Conservation (phyloP, 2,329 filamentous ascomycete species). For the Neopestalotiopsis clavispora region DNA sequence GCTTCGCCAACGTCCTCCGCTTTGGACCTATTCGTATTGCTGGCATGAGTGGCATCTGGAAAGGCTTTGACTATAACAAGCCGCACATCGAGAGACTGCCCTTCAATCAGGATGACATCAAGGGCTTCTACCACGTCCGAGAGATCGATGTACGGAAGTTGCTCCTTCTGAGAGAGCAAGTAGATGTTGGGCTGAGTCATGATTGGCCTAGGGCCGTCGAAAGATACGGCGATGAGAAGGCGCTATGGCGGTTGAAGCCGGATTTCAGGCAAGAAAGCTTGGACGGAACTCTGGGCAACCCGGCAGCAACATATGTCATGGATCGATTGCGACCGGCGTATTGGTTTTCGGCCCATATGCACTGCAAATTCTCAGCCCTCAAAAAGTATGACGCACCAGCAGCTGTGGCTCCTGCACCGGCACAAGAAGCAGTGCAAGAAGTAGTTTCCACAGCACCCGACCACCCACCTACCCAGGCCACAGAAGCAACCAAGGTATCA, state of each 20-base stretch:
- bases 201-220: constrained; percentile 93
- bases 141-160: constrained; percentile 92
- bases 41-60: constrained; percentile 93
- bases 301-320: constrained; percentile 80
- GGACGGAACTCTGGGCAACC: constrained; percentile 77
- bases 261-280: constrained; percentile 77
- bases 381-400: constrained; percentile 52
- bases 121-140: constrained; percentile 85
- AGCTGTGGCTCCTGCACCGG: neutral
- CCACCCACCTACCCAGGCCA: constrained; percentile 16
- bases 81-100: constrained; percentile 85
- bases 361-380: constrained; percentile 82
- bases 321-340: constrained; percentile 80
- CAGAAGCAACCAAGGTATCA: constrained; percentile 9
- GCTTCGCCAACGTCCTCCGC: constrained; percentile 86
- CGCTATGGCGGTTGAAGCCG: constrained; percentile 75
- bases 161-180: constrained; percentile 80
- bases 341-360: constrained; percentile 95
- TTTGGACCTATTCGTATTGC: constrained; percentile 87
- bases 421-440: neutral
- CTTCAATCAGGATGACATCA: constrained; percentile 77
- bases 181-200: constrained; percentile 91
- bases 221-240: constrained; percentile 70
- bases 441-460: constrained; percentile 28
- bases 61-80: constrained; percentile 84